Percentiles rank a stretch among this genome's conserved stretches.
Evolutionary conservation across 1,139 yeast species (phyloP).

Genomic region (Kurtzmaniella quercitrusa): DNA sequence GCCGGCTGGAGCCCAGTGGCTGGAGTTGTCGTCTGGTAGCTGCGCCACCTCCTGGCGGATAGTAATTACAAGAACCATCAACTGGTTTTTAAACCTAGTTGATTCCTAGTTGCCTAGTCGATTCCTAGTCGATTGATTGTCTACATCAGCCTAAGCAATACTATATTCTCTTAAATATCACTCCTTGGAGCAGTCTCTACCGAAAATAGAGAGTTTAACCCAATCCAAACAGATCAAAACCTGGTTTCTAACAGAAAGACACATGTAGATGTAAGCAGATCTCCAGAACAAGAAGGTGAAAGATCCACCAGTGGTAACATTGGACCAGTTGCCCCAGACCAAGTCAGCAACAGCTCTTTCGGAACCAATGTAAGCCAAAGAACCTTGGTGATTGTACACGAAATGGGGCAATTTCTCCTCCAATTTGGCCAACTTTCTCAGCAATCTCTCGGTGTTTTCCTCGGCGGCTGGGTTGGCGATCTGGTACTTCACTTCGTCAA

Average conservation of each 20-base stretch:
- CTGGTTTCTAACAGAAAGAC: slow-evolving; percentile 85
- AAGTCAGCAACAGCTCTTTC: slow-evolving; percentile 94
- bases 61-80: no score
- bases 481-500: slow-evolving; percentile 53
- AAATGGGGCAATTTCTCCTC: slow-evolving; percentile 53
- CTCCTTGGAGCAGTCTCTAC: slow-evolving; percentile 75
- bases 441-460: slow-evolving; percentile 35
- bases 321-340: slow-evolving; percentile 83
- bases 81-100: no score
- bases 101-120: no score
- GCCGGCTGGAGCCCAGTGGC: no score
- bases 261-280: slow-evolving; percentile 89
- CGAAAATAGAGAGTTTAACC: slow-evolving; percentile 81
- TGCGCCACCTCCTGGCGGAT: no score
- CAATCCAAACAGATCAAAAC: slow-evolving; percentile 81
- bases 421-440: slow-evolving; percentile 37
- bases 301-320: slow-evolving; percentile 77
- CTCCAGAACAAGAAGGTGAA: slow-evolving; percentile 92
- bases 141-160: no score
- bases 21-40: no score
- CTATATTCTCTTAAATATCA: slow-evolving; percentile 11
- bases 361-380: slow-evolving; percentile 79
- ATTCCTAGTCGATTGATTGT: no score
- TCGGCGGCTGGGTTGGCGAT: slow-evolving; percentile 25
- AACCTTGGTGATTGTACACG: slow-evolving; percentile 65